Base-by-base conservation (phyloP, 1,284 basidiomycete genomes). In the Phaffia rhodozyma region DNA sequence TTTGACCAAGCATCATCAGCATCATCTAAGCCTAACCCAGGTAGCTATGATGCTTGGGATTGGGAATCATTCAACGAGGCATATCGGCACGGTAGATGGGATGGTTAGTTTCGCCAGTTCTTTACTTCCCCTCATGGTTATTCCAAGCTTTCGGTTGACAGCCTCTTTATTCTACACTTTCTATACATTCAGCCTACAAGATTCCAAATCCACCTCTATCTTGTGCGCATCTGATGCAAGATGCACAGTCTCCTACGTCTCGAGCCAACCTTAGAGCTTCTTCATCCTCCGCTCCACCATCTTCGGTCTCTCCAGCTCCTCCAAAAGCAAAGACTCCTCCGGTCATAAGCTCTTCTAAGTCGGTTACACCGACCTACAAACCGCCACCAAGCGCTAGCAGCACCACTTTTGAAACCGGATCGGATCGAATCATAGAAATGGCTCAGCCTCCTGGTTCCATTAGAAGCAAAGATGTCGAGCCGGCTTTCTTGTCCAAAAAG, bases 201-300 rank as follows among this genome's bases (percentile, higher is more conserved):
- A 61, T 68, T 61, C 56, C 68, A 62, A 61, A 67, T 55, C 68
- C 67, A 63, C 49, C 62, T 49, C 23, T 49, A 27, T 29, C 38
- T 27, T 58, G 5, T 20, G 21, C 55, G 7, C 34, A 6, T 34
- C 54, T 29, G 23, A 27, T 29, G 54, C 21, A 55, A 55, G 54
- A 55, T 20, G 29, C 29, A 18, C 20, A 18, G 29, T 34, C 25
- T 18, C 54, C 54, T 29, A 5, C 54, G 18, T 6, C 29, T 29
- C 23, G 54, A 55, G 54, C 29, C 23, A 29, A n/a, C 23, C 25
- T 29, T 20, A 48, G 57, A 47, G 20, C 51, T 16, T 51, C 34
- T 47, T 63, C 62, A 2, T 29, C 62, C 7, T 63, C 62, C 5
- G 62, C 62, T 0, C 62, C 62, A 5, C 55, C 62, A 1, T 55